A percentile compares a stretch with the other conserved stretches of the same genome.
Conservation (phyloP, 148 eudicot genomes). For the Drosera capensis region DNA sequence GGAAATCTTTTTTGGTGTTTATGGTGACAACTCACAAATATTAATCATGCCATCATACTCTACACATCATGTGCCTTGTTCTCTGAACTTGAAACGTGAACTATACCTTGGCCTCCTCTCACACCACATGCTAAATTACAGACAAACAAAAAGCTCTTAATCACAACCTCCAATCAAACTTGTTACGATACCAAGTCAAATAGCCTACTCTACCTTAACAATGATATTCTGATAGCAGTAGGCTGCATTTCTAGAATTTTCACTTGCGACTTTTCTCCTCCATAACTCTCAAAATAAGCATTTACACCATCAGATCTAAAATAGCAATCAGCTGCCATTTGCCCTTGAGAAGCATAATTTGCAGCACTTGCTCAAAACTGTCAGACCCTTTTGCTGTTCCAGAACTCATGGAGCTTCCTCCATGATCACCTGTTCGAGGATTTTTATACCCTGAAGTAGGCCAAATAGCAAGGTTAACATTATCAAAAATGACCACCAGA, state of each 20-base stretch:
- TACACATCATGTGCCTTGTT: no score
- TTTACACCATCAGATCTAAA: constrained; percentile 43
- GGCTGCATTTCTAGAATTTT: constrained; percentile 39
- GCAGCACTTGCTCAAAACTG: constrained; percentile 15
- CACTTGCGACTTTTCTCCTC: constrained; percentile 18
- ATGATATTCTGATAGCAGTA: constrained; percentile 20
- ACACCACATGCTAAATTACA: not conserved
- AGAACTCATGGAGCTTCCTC: constrained; percentile 15
- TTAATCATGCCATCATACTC: no score
- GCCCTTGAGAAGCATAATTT: constrained; percentile 29
- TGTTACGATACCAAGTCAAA: not conserved
- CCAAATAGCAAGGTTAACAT: constrained; percentile 40
- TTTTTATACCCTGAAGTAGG: constrained; percentile 31
- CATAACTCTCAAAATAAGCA: constrained; percentile 33
- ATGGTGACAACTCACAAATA: no score
- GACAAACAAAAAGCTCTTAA: not conserved
- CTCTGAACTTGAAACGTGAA: no score
- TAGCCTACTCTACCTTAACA: constrained; percentile 33
- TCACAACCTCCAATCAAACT: not conserved
- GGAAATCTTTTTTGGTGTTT: no score
- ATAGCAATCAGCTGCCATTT: constrained; percentile 21
- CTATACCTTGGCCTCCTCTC: not conserved
- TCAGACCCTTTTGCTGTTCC: constrained; percentile 18
- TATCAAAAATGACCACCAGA: constrained; percentile 28
- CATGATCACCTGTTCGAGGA: constrained; percentile 15